Conservation (phyloP, 257 asterid genomes). For the Fraxinus quadrangulata region DNA sequence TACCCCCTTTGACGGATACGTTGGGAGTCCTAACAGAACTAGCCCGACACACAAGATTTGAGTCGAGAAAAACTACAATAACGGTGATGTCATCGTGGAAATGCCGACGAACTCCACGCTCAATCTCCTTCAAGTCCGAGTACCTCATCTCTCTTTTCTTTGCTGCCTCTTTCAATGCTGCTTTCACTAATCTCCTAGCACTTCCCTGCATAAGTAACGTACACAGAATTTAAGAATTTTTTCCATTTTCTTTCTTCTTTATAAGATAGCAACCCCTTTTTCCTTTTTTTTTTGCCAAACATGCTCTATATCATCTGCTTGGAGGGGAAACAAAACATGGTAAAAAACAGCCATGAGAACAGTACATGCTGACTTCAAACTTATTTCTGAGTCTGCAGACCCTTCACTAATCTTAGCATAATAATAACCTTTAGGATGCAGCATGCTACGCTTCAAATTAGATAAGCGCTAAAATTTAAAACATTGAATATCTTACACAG, state of each 20-base stretch:
- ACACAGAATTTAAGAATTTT: no score
- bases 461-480: not conserved
- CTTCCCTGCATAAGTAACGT: slow-evolving; percentile 55
- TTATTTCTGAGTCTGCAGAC: no score
- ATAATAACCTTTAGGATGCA: no score
- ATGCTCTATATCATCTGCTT: no score
- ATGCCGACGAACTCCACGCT: slow-evolving; percentile 84
- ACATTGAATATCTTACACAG: slow-evolving; percentile 42
- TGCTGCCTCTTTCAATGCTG: slow-evolving; percentile 82
- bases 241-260: no score
- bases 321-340: not conserved
- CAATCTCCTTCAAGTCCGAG: slow-evolving; percentile 84
- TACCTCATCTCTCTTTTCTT: slow-evolving; percentile 94
- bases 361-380: no score
- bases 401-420: no score
- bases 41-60: slow-evolving; percentile 70
- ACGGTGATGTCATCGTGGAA: slow-evolving; percentile 91
- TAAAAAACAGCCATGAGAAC: not conserved
- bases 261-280: no score
- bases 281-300: no score
- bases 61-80: slow-evolving; percentile 68
- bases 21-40: slow-evolving; percentile 51
- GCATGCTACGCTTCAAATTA: not conserved
- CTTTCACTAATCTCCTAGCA: slow-evolving; percentile 76
- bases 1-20: slow-evolving; percentile 74